These are phyloP conservation scores for Austropuccinia psidii DNA, from an alignment of 1,284 basidiomycete species.

Conservation along the genomic window DNA sequence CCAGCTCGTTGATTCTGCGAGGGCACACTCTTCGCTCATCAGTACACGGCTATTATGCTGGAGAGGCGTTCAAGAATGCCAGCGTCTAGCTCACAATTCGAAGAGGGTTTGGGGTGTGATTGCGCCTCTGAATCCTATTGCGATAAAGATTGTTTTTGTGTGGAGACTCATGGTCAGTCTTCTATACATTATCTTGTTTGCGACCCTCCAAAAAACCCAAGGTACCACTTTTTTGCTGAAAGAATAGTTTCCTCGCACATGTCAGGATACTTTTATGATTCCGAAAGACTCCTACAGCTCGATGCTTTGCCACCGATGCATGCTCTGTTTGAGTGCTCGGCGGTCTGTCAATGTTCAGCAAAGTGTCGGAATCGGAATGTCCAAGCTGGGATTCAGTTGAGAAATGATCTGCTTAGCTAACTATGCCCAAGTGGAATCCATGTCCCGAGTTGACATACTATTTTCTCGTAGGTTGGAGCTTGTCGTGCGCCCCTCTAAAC, in stretches of 20 bases:
- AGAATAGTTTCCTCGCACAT: not conserved
- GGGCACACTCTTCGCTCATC: too few relatives aligned
- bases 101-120: not conserved
- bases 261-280: not conserved
- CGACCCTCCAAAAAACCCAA: too few relatives aligned
- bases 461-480: not conserved
- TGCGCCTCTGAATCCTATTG: not conserved
- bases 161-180: not conserved
- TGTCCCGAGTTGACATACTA: not conserved
- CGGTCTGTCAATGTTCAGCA: not conserved
- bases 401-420: not conserved
- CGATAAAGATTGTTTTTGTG: not conserved
- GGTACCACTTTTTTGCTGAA: not conserved
- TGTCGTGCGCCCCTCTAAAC: not conserved
- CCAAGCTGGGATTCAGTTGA: slow-evolving; percentile 1
- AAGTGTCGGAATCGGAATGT: not conserved
- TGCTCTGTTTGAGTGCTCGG: not conserved
- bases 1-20: too few relatives aligned
- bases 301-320: not conserved
- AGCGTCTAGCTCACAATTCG: not conserved
- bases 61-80: too few relatives aligned
- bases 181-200: not conserved
- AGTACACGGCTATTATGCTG: too few relatives aligned
- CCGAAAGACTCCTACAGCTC: not conserved
- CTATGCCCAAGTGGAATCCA: not conserved